Conservation (phyloP, 2,329 filamentous ascomycete genomes). For the Diplodia corticola region DNA sequence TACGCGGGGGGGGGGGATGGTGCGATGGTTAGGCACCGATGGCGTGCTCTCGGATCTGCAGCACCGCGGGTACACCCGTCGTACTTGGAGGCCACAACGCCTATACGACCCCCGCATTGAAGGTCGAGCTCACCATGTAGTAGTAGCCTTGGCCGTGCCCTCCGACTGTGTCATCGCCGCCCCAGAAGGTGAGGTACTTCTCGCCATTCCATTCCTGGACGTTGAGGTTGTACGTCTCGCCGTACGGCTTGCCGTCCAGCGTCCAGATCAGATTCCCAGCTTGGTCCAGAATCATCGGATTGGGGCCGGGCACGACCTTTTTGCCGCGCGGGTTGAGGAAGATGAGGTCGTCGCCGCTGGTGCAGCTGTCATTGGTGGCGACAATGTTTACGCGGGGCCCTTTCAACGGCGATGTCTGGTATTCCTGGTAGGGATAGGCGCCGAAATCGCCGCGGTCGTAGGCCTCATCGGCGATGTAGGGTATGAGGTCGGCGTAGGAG, state of each 20-base stretch:
- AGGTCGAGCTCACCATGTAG: constrained; percentile 33
- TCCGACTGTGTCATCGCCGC: constrained; percentile 35
- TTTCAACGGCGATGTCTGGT: constrained; percentile 22
- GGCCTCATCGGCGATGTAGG: constrained; percentile 25
- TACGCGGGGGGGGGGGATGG: neutral
- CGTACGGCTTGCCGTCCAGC: constrained; percentile 30
- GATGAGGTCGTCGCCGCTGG: constrained; percentile 23
- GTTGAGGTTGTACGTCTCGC: constrained; percentile 31
- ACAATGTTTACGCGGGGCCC: constrained; percentile 27
- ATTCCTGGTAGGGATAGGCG: constrained; percentile 26
- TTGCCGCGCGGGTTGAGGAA: constrained; percentile 26
- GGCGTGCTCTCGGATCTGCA: constrained; percentile 18
- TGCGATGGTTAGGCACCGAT: constrained; percentile 15
- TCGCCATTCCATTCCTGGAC: constrained; percentile 38
- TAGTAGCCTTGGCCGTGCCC: constrained; percentile 38
- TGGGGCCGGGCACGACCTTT: constrained; percentile 26
- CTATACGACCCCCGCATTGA: neutral
- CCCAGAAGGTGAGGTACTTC: constrained; percentile 43
- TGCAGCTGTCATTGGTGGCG: constrained; percentile 12
- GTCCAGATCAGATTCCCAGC: constrained; percentile 38
- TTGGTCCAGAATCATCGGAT: constrained; percentile 40
- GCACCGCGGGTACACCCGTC: constrained; percentile 7
- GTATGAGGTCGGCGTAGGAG: constrained; percentile 18
- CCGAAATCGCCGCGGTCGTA: constrained; percentile 28
- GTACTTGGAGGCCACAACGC: constrained; percentile 25